Evolutionary conservation across 1,284 basidiomycete genomes (phyloP).

Genomic region (Moesziomyces aphidis): DNA sequence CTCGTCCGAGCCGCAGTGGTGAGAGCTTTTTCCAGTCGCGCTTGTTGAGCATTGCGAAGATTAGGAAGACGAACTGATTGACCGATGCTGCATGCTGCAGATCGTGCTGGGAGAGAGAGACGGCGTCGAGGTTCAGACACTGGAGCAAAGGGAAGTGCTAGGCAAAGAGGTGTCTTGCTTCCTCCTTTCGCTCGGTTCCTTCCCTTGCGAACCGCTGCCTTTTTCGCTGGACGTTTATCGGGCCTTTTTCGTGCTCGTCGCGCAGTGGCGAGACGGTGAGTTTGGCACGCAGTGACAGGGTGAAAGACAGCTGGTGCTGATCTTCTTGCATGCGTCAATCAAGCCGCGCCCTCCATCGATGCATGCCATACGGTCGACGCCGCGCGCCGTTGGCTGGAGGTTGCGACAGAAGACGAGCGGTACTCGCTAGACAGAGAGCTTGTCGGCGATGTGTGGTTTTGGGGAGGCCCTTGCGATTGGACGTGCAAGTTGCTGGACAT

Average conservation of each 20-base stretch:
- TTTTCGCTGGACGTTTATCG: slow-evolving; percentile 16
- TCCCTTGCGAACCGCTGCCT: slow-evolving; percentile 13
- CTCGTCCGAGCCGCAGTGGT: slow-evolving; percentile 36
- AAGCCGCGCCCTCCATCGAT: slow-evolving; percentile 15
- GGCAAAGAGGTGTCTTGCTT: slow-evolving; percentile 15
- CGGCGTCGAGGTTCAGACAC: too few species aligned
- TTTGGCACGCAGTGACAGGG: neutral
- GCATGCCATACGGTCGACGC: slow-evolving; percentile 28
- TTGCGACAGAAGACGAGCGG: slow-evolving; percentile 3
- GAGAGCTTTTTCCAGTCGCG: neutral
- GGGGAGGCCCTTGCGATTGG: slow-evolving; percentile 12
- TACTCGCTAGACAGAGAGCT: slow-evolving; percentile 8
- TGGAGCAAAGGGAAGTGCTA: neutral
- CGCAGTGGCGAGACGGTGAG: slow-evolving; percentile 21
- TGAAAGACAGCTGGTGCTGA: neutral
- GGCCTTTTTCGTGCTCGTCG: slow-evolving; percentile 26
- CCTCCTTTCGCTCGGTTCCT: slow-evolving; percentile 15
- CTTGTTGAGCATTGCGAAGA: neutral
- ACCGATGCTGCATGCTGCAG: neutral
- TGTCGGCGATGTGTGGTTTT: neutral
- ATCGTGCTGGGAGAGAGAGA: slow-evolving; percentile 7
- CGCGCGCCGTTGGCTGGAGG: slow-evolving; percentile 17
- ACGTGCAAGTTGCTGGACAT: slow-evolving; percentile 4
- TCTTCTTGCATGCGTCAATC: too few species aligned
- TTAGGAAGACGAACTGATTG: neutral